phyloP scores from a whole-genome alignment of 176 grass and related monocot species.

The Calamus simplicifolius region DNA sequence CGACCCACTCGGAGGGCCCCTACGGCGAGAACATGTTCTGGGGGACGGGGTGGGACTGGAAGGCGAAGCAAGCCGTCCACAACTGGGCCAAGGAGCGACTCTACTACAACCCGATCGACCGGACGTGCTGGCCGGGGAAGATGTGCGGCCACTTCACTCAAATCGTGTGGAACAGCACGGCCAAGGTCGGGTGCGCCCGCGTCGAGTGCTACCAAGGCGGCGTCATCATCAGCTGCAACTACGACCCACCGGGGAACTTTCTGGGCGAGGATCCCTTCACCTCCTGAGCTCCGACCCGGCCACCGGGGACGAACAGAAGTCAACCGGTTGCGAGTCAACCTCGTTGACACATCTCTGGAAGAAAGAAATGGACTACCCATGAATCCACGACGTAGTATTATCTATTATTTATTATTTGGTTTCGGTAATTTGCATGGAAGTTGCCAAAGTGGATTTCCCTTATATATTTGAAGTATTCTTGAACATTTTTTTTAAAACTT shows the following conservation, averaged over 20 bases:
- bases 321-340: too few relatives aligned
- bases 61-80: conserved; percentile 9
- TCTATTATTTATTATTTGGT: too few relatives aligned
- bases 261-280: conserved; percentile 37
- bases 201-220: conserved; percentile 27
- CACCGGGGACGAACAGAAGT: too few relatives aligned
- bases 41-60: conserved; percentile 29
- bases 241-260: conserved; percentile 43
- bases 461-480: too few relatives aligned
- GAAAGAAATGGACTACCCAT: too few relatives aligned
- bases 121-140: conserved; percentile 27
- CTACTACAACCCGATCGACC: conserved; percentile 31
- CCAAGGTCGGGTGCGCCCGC: conserved; percentile 33
- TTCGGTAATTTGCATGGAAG: too few relatives aligned
- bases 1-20: conserved; percentile 20
- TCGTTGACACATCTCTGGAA: too few relatives aligned
- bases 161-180: conserved; percentile 38
- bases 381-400: too few relatives aligned
- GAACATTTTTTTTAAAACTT: too few relatives aligned
- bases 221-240: conserved; percentile 49
- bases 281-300: not conserved
- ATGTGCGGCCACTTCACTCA: conserved; percentile 54
- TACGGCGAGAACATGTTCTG: conserved; percentile 51
- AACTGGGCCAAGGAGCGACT: conserved; percentile 34
- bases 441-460: too few relatives aligned